Conservation (phyloP, 2,329 filamentous ascomycete species). For the Verticillium longisporum region DNA sequence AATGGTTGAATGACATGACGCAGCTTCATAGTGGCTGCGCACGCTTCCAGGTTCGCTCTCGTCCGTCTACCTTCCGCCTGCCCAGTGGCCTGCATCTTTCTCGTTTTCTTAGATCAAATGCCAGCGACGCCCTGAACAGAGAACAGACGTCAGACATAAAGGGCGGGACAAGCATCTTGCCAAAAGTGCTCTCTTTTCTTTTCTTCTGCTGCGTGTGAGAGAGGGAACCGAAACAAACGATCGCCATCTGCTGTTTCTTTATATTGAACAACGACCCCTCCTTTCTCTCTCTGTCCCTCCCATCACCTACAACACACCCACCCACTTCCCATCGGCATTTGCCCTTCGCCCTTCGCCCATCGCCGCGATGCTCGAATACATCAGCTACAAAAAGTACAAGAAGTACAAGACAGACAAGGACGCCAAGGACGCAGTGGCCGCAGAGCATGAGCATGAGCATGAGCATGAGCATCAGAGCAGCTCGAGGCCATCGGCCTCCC, state of each 20-base stretch:
- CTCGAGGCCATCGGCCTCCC: conserved; percentile 13
- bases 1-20: conserved; percentile 11
- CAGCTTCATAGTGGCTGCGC: conserved; percentile 8
- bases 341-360: background rate
- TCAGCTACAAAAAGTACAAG: conserved; percentile 56
- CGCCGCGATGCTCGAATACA: conserved; percentile 54
- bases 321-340: background rate
- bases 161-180: background rate
- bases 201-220: too few species aligned
- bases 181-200: background rate
- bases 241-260: background rate
- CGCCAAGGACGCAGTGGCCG: conserved; percentile 18
- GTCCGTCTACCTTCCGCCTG: background rate
- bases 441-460: conserved; percentile 4
- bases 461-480: conserved; percentile 7
- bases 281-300: background rate
- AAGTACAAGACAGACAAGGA: conserved; percentile 48
- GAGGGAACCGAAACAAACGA: conserved; percentile 4
- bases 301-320: conserved; percentile 2
- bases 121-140: too few species aligned
- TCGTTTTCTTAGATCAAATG: background rate
- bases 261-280: background rate
- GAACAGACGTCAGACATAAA: background rate
- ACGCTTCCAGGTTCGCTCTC: conserved; percentile 6
- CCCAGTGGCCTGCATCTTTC: background rate